Base-by-base conservation (phyloP, 1,284 basidiomycete species). In the Sutorius eximius region DNA sequence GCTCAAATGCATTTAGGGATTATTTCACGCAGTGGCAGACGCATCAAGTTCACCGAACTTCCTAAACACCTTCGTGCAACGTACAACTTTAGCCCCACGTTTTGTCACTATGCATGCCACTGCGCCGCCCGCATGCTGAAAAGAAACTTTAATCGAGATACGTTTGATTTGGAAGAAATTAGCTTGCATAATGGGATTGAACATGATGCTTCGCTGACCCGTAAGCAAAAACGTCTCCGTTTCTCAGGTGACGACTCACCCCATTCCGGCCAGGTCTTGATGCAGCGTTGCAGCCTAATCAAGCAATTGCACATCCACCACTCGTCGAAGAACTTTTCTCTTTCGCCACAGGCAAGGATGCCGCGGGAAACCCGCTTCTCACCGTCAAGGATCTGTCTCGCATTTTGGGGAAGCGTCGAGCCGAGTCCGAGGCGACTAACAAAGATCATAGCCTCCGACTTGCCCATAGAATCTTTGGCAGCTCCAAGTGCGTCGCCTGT, bases 101-200 rank as follows among this genome's bases (percentile, higher is more conserved):
- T 89, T 71, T 83, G 81, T 61, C 77, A 75, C 61, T 87, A 80
- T 61, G 82, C 83, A 0, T 79, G 82, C 16, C 79, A 80, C 52
- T 81, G 75, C 63, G 74, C 79, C 5, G 85, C 88, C 5, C 66
- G 75, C 12, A 74, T 85, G 70, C 64, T 90, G 55, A 74, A 76
- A 22, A 82, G 77, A 60, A 76, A 73, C 53, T 87, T 85, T 61
- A 69, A 61, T 47, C 81, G 73, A 42, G 87, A 83, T 57, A 81
- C 72, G 1, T 82, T 88, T 60, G 79, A 89, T 63, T 74, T 91
- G 15, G 69, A 72, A 8, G 87, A 90, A 49, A 69, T 91, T n/a
- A 77, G 77, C 64, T 68, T 86, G 27, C 89, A 90, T 63, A 89
- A 89, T 60, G 83, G 83, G 20, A 90, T 91, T 55, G 88, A 91